Evolutionary conservation across 495 filamentous ascomycete species (phyloP), one percentile per base, ranked within the genome.

Genomic region (Neurospora intermedia): DNA sequence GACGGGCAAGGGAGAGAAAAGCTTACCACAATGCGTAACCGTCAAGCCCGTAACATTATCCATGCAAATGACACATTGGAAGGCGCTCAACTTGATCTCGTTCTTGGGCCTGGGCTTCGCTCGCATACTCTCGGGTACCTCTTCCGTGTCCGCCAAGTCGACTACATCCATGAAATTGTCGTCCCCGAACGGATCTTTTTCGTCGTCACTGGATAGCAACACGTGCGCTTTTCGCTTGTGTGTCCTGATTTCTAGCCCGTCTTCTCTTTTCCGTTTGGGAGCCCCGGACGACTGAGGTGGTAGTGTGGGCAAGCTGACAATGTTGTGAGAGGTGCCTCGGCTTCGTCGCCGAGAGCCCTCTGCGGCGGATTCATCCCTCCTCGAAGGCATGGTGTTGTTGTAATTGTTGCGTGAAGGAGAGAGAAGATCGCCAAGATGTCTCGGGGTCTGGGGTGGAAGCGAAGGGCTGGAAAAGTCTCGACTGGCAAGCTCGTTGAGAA

Each of bases 51-150:
- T 90, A 4, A 87, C 89, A 48, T 88, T 86, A 71, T 96, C 94
- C 89, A 97, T 91, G 83, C 94, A 97, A 70, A 97, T 93, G 40
- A 94, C 91, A 74, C 94, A 97, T 75, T 90, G 85, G 73, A 93
- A 82, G 69, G 81, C 80, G 72, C 87, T 83, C 70, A 92, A 73
- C 76, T 86, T 87, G 70, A 86, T 74, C 43, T 85, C 83, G 73
- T 86, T 85, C 43, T 88, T 89, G 16, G 81, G 78, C 39, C 85
- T 83, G 2, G 82, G 82, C 62, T 86, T 84, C 71, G 79, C 59
- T 85, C 83, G 70, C 83, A 54, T 77, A 0, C 86, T 80, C 16
- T 86, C 85, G 4, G 89, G 85, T 0, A 87, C 82, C 42, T 90
- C 87, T 8, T 87, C 87, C 31, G 91, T 79, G 81, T 95, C 91